These are phyloP conservation scores for Inga laurina DNA, from an alignment of 306 rosid genomes.

Conservation along the genomic window DNA sequence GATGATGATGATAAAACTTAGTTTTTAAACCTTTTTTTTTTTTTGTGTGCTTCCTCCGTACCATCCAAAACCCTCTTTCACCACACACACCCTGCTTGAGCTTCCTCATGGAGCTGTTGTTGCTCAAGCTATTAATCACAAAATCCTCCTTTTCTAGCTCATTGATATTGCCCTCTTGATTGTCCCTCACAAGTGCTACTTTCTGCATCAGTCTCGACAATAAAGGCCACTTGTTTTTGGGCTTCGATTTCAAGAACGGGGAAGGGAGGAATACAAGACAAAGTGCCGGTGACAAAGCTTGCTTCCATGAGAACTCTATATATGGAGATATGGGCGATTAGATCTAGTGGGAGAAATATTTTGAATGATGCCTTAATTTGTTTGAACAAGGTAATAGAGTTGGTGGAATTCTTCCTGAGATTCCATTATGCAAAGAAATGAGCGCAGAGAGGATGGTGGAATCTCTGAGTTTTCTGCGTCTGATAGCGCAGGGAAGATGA, in stretches of 20 bases:
- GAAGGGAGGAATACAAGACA: conserved; percentile 52
- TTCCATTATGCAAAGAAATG: conserved; percentile 38
- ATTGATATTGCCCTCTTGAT: conserved; percentile 36
- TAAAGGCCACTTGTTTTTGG: conserved; percentile 58
- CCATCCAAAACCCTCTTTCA: too few species aligned
- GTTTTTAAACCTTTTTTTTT: too few species aligned
- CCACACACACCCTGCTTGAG: too few species aligned
- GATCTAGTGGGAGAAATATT: conserved; percentile 33
- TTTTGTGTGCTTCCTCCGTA: too few species aligned
- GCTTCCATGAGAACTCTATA: conserved; percentile 60
- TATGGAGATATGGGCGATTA: conserved; percentile 46
- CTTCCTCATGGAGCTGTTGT: not conserved
- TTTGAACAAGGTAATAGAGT: conserved; percentile 46
- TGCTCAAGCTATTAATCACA: conserved; percentile 42
- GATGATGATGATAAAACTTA: too few species aligned
- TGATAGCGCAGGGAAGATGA: conserved; percentile 56
- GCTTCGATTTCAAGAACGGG: conserved; percentile 50
- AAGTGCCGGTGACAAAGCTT: conserved; percentile 46
- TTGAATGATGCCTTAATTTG: conserved; percentile 41
- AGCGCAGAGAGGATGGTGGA: conserved; percentile 35
- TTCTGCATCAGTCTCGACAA: conserved; percentile 58
- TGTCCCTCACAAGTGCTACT: conserved; percentile 31
- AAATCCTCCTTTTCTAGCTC: conserved; percentile 62
- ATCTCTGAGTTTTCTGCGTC: conserved; percentile 56
- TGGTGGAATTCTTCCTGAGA: conserved; percentile 42